Evolutionary conservation across 2,329 filamentous ascomycete species (phyloP).

Genomic region (Aciculosporium take): DNA sequence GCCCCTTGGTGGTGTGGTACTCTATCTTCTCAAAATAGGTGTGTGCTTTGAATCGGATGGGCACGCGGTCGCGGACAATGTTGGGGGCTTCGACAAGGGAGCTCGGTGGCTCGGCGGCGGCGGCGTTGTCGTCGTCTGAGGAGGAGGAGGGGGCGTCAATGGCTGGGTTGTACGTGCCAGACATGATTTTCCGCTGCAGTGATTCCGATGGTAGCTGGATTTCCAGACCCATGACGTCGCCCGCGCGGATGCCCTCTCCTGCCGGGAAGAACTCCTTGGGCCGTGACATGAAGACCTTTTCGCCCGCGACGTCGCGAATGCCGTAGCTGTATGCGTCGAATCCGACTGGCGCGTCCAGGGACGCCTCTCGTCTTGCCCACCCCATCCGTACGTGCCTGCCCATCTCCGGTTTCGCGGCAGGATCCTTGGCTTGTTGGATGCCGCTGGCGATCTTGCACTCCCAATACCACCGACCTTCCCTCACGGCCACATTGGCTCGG

Average conservation of each 20-base stretch:
- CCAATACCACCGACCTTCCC: conserved; percentile 86
- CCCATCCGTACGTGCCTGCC: conserved; percentile 67
- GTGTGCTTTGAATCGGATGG: conserved; percentile 85
- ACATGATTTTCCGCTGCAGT: conserved; percentile 76
- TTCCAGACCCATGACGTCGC: conserved; percentile 87
- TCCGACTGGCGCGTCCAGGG: conserved; percentile 68
- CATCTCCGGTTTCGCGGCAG: conserved; percentile 30
- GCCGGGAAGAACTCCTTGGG: conserved; percentile 79
- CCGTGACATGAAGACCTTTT: conserved; percentile 85
- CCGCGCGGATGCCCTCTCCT: conserved; percentile 67
- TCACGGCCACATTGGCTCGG: conserved; percentile 75
- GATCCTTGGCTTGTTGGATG: conserved; percentile 30
- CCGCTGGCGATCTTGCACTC: conserved; percentile 83
- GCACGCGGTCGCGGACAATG: conserved; percentile 87
- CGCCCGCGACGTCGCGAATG: conserved; percentile 75
- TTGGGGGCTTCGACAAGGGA: conserved; percentile 50
- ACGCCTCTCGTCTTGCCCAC: conserved; percentile 69
- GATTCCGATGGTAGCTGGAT: conserved; percentile 77
- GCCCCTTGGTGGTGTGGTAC: conserved; percentile 73
- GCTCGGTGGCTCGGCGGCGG: conserved; percentile 22
- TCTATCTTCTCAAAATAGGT: conserved; percentile 90
- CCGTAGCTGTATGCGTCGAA: conserved; percentile 92
- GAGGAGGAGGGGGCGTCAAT: conserved; percentile 59
- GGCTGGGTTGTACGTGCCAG: conserved; percentile 75
- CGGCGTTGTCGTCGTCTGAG: conserved; percentile 32